These are phyloP conservation scores for Mikania micrantha DNA, from an alignment of 129 eudicot genomes.

Conservation along the genomic window DNA sequence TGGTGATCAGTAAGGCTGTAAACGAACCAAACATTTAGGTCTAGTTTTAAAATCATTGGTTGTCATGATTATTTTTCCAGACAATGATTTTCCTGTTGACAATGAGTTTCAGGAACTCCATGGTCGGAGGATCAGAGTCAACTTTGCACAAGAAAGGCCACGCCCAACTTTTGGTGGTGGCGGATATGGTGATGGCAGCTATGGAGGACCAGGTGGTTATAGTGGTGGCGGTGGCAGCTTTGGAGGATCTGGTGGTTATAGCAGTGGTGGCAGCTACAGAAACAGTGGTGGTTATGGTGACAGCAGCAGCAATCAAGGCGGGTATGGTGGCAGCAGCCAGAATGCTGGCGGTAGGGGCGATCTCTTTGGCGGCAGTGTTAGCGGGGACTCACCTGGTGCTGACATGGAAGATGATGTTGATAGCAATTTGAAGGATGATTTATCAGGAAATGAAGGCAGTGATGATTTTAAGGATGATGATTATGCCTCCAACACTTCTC, in stretches of 20 bases:
- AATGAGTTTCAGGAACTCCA: constrained; percentile 62
- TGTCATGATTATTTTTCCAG: not conserved
- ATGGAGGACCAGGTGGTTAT: constrained; percentile 27
- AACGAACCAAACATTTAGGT: too few species aligned
- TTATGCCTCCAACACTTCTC: constrained; percentile 37
- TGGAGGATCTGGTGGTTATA: constrained; percentile 23
- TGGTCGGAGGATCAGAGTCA: constrained; percentile 72
- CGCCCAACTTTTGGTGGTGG: constrained; percentile 40
- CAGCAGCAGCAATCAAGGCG: too few species aligned
- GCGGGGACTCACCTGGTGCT: constrained; percentile 19
- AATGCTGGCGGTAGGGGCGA: constrained; percentile 26
- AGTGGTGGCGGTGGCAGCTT: constrained; percentile 19
- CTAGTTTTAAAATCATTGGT: not conserved
- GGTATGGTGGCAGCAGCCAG: constrained; percentile 15
- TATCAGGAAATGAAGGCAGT: constrained; percentile 2
- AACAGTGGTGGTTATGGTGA: constrained; percentile 29
- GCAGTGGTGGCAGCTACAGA: constrained; percentile 24
- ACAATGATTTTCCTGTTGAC: not conserved
- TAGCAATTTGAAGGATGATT: constrained; percentile 9
- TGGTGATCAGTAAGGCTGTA: too few species aligned
- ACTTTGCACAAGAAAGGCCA: constrained; percentile 66
- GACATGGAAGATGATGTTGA: constrained; percentile 21
- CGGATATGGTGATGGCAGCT: constrained; percentile 32
- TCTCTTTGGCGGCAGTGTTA: constrained; percentile 7
- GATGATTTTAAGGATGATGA: constrained; percentile 35